Evolutionary conservation across 768 basidiomycete species (phyloP).

Genomic region (Paxillus involutus): DNA sequence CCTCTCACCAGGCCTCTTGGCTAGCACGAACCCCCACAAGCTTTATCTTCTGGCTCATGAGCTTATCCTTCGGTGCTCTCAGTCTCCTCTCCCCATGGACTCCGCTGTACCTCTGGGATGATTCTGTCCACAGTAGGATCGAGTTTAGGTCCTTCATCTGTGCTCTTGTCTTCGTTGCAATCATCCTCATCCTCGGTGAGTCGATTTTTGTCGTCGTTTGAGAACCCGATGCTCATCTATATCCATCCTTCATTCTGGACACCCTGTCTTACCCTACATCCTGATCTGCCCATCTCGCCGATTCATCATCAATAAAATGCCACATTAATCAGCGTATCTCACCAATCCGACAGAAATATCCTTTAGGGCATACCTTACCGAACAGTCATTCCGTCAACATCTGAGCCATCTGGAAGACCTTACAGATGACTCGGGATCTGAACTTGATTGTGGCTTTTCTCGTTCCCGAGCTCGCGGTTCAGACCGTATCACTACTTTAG

Average conservation of each 20-base stretch:
- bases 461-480: slow-evolving; percentile 25
- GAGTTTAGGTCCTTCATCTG: slow-evolving; percentile 74
- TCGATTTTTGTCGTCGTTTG: slow-evolving; percentile 11
- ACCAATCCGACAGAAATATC: slow-evolving; percentile 94
- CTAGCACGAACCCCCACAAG: slow-evolving; percentile 39
- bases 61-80: slow-evolving; percentile 62
- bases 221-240: not conserved
- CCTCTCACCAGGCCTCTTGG: slow-evolving; percentile 34
- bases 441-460: slow-evolving; percentile 31
- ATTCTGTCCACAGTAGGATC: slow-evolving; percentile 51
- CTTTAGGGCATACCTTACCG: slow-evolving; percentile 94
- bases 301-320: slow-evolving; percentile 1
- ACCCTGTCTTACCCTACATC: not conserved
- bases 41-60: slow-evolving; percentile 58
- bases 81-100: slow-evolving; percentile 59
- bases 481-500: slow-evolving; percentile 15
- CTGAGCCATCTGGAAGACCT: slow-evolving; percentile 80
- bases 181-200: slow-evolving; percentile 73
- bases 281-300: slow-evolving; percentile 6
- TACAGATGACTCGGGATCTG: slow-evolving; percentile 45
- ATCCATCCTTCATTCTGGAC: not conserved
- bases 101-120: slow-evolving; percentile 50
- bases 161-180: slow-evolving; percentile 63
- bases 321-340: slow-evolving; percentile 69
- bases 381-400: slow-evolving; percentile 94